Conservation (phyloP, 306 rosid species). For the Sicyos baderoa region DNA sequence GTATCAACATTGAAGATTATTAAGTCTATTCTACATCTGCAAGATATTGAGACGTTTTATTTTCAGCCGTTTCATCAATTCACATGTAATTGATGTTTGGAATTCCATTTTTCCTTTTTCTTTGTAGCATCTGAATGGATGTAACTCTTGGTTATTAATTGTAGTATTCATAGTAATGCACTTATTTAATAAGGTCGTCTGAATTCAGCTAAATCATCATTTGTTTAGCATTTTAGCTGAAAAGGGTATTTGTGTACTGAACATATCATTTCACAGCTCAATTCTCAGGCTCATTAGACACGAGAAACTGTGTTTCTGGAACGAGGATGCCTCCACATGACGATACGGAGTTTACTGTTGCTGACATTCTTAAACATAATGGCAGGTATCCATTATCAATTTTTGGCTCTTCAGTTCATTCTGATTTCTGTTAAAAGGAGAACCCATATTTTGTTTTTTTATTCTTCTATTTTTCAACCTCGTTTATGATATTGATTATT, state of each 20-base stretch:
- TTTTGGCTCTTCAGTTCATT: background rate
- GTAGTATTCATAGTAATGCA: background rate
- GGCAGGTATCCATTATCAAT: slow-evolving; percentile 25
- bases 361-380: slow-evolving; percentile 21
- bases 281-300: slow-evolving; percentile 19
- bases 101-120: background rate
- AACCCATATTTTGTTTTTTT: background rate
- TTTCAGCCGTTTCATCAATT: background rate
- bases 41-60: background rate
- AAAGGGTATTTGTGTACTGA: background rate
- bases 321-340: background rate
- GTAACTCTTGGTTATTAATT: background rate
- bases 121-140: background rate
- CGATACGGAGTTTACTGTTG: slow-evolving; percentile 21
- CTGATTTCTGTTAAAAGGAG: background rate
- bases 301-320: slow-evolving; percentile 20
- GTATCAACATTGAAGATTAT: background rate
- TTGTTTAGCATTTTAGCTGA: background rate
- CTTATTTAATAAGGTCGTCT: background rate
- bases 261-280: slow-evolving; percentile 1
- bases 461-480: background rate
- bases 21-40: background rate
- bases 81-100: background rate
- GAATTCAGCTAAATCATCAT: slow-evolving; percentile 6
- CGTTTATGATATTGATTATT: background rate